Conservation (phyloP, 129 eudicot genomes). For the Flaveria bidentis region DNA sequence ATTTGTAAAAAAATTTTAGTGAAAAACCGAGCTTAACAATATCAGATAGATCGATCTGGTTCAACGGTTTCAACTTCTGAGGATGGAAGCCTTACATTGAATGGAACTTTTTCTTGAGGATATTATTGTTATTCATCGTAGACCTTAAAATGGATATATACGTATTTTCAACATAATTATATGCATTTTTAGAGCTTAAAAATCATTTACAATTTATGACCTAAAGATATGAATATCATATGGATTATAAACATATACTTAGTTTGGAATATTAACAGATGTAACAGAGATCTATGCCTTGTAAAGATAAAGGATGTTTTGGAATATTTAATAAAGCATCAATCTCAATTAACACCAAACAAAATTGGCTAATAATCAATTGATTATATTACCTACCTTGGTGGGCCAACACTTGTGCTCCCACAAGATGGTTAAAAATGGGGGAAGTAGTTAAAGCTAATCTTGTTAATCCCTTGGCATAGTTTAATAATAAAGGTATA, state of each 20-base stretch:
- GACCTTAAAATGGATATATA: neutral
- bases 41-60: no score
- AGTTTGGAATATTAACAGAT: slow-evolving; percentile 1
- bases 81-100: neutral
- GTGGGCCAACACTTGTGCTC: neutral
- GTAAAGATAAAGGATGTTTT: slow-evolving; percentile 1
- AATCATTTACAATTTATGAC: neutral
- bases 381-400: slow-evolving; percentile 5
- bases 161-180: neutral
- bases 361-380: slow-evolving; percentile 9
- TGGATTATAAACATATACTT: neutral
- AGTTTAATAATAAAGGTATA: no score
- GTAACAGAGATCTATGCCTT: slow-evolving; percentile 13
- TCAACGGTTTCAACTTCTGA: slow-evolving; percentile 4
- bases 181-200: neutral
- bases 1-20: neutral
- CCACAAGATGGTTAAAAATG: neutral
- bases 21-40: no score
- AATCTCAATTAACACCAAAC: slow-evolving; percentile 31
- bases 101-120: neutral
- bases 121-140: neutral
- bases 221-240: neutral
- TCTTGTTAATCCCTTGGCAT: no score
- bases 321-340: slow-evolving; percentile 19
- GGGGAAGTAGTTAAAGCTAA: no score